A percentile compares a stretch with the other conserved stretches of the same genome.
Conservation (phyloP, 164 flowering plant species). For the Aristolochia fimbriata region DNA sequence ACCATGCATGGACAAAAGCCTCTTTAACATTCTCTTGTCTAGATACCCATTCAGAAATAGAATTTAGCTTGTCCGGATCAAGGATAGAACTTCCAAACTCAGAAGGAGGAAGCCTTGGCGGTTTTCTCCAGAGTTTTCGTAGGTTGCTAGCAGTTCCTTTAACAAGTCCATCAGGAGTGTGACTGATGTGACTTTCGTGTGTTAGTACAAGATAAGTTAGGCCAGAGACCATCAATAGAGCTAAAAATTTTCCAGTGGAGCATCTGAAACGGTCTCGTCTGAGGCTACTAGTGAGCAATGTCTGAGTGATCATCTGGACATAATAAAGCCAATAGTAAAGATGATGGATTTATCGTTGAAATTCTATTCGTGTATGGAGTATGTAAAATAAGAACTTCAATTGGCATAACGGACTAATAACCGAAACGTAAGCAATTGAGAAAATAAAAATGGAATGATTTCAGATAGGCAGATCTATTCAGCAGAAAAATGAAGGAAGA, state of each 20-base stretch:
- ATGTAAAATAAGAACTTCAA: background rate
- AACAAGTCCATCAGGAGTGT: conserved; percentile 17
- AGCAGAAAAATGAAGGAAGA: too few relatives aligned
- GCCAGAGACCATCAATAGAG: conserved; percentile 59
- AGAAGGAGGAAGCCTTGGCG: conserved; percentile 92
- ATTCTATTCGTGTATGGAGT: background rate
- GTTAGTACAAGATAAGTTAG: conserved; percentile 48
- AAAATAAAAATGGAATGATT: background rate
- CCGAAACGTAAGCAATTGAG: background rate
- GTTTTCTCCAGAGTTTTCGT: conserved; percentile 47
- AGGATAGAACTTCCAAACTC: conserved; percentile 24
- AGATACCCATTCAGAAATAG: conserved; percentile 34
- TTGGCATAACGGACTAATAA: background rate
- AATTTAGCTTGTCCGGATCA: conserved; percentile 13
- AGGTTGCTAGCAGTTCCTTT: conserved; percentile 23
- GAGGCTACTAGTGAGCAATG: conserved; percentile 36
- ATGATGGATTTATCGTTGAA: background rate
- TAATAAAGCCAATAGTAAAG: background rate
- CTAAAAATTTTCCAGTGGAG: conserved; percentile 77
- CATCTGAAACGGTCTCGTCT: conserved; percentile 55
- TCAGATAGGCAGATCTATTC: too few relatives aligned
- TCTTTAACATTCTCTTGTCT: conserved; percentile 66
- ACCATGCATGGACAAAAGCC: conserved; percentile 95
- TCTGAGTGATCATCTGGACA: conserved; percentile 52
- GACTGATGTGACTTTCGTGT: conserved; percentile 26